Evolutionary conservation across 495 filamentous ascomycete species (phyloP).

Genomic region (Penicillium arizonense): DNA sequence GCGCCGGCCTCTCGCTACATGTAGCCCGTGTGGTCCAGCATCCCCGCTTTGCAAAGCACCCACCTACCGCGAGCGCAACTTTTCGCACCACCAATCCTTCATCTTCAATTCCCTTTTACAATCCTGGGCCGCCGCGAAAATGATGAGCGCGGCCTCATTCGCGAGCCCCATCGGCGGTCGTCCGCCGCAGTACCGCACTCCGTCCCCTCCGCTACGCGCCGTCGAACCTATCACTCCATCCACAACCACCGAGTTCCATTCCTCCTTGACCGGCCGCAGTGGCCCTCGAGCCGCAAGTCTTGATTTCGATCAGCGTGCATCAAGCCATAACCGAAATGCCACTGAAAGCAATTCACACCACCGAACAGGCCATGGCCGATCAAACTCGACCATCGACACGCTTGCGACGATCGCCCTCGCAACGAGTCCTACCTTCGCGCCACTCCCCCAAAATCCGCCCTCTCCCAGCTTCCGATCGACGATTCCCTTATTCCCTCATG

Average conservation of each 20-base stretch:
- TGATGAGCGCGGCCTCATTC: conserved; percentile 50
- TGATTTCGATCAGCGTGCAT: conserved; percentile 26
- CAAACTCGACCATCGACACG: conserved; percentile 51
- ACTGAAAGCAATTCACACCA: conserved; percentile 27
- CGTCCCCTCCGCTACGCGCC: conserved; percentile 54
- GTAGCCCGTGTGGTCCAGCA: conserved; percentile 45
- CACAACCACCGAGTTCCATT: conserved; percentile 28
- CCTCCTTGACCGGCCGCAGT: conserved; percentile 34
- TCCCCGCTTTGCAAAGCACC: conserved; percentile 45
- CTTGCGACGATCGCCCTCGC: conserved; percentile 56
- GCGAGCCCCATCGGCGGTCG: conserved; percentile 37
- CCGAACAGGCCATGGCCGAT: conserved; percentile 44
- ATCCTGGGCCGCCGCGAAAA: conserved; percentile 21
- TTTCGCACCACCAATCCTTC: conserved; percentile 24
- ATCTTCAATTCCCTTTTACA: conserved; percentile 10
- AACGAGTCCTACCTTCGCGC: conserved; percentile 46
- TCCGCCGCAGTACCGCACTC: conserved; percentile 52
- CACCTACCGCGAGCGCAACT: conserved; percentile 41
- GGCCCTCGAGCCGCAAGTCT: conserved; percentile 24
- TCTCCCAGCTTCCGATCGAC: conserved; percentile 28
- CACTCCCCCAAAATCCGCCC: conserved; percentile 32
- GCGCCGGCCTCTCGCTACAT: conserved; percentile 42
- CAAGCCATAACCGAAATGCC: conserved; percentile 18
- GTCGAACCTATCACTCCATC: conserved; percentile 53
- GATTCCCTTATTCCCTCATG: conserved; percentile 33